These are phyloP conservation scores for Cyclotella kingstonii DNA, from an alignment of 108 stramenopile species.

Conservation along the genomic window DNA sequence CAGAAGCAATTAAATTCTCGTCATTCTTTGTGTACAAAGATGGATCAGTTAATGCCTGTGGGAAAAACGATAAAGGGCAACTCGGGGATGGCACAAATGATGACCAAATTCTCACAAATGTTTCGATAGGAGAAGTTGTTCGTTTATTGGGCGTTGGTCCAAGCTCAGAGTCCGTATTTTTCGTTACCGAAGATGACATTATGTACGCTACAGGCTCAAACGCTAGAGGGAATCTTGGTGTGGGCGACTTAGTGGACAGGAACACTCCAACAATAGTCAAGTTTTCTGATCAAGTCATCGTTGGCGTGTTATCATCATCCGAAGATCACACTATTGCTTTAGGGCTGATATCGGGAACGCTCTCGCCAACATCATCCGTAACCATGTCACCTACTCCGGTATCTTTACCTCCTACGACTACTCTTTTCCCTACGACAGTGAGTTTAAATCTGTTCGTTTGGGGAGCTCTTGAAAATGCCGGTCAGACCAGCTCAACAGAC, in stretches of 20 bases:
- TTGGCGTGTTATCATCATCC: slow-evolving; percentile 18
- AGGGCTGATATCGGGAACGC: slow-evolving; percentile 3
- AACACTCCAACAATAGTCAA: slow-evolving; percentile 24
- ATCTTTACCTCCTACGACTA: slow-evolving; percentile 2
- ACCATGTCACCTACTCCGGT: background rate
- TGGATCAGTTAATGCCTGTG: slow-evolving; percentile 44
- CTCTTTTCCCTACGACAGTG: slow-evolving; percentile 2
- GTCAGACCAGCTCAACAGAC: slow-evolving; percentile 12
- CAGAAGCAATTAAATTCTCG: slow-evolving; percentile 24
- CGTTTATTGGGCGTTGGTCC: slow-evolving; percentile 19
- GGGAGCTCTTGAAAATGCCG: slow-evolving; percentile 29
- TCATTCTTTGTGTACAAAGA: slow-evolving; percentile 35
- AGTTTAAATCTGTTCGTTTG: slow-evolving; percentile 31
- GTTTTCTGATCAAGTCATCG: slow-evolving; percentile 16
- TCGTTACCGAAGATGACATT: slow-evolving; percentile 20
- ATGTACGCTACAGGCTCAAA: slow-evolving; percentile 34
- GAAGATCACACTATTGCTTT: slow-evolving; percentile 36
- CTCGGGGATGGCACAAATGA: slow-evolving; percentile 35
- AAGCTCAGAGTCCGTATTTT: slow-evolving; percentile 28
- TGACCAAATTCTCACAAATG: slow-evolving; percentile 19
- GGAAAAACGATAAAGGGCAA: slow-evolving; percentile 40
- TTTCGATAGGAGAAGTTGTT: slow-evolving; percentile 14
- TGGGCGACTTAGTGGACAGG: slow-evolving; percentile 24
- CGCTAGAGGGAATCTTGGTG: slow-evolving; percentile 36
- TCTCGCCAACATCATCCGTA: slow-evolving; percentile 1